Percentiles rank a stretch among this genome's conserved stretches.
Evolutionary conservation across 108 stramenopile genomes (phyloP).

Genomic region (Pseudonitzschia delicatissima): DNA sequence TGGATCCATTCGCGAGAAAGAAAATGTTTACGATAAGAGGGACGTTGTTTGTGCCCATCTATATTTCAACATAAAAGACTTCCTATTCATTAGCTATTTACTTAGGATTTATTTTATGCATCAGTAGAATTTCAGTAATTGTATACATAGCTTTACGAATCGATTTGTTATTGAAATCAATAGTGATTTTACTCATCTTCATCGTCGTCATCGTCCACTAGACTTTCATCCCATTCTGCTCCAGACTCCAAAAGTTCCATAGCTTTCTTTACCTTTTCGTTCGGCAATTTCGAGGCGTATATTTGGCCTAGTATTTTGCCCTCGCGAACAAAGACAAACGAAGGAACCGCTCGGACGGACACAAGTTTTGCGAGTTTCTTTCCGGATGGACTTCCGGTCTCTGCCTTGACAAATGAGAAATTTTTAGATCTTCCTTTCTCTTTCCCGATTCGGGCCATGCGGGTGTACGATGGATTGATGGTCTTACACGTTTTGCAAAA

Average conservation of each 20-base stretch:
- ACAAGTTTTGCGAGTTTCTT: constrained; percentile 61
- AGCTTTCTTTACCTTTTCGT: constrained; percentile 56
- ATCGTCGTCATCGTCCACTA: constrained; percentile 18
- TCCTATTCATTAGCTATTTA: too few species aligned
- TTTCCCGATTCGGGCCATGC: constrained; percentile 57
- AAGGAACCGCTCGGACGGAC: constrained; percentile 68
- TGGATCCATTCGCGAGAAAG: too few species aligned
- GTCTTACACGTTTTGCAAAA: constrained; percentile 78
- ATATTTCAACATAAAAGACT: too few species aligned
- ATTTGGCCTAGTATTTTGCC: constrained; percentile 69
- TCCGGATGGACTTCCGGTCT: constrained; percentile 58
- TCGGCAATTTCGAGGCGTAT: constrained; percentile 63
- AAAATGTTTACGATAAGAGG: too few species aligned
- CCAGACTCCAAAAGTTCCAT: constrained; percentile 37
- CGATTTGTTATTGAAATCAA: too few species aligned
- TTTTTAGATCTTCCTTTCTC: constrained; percentile 14
- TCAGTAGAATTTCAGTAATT: too few species aligned
- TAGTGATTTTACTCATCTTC: constrained; percentile 1
- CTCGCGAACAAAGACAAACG: constrained; percentile 70
- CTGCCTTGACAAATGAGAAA: constrained; percentile 74
- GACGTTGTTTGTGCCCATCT: too few species aligned
- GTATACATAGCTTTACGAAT: too few species aligned
- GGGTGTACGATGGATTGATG: constrained; percentile 59
- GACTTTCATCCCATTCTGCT: constrained; percentile 31
- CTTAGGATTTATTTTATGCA: too few species aligned